Evolutionary conservation across 345 rosid species (phyloP).

Genomic region (Hypericum perforatum): DNA sequence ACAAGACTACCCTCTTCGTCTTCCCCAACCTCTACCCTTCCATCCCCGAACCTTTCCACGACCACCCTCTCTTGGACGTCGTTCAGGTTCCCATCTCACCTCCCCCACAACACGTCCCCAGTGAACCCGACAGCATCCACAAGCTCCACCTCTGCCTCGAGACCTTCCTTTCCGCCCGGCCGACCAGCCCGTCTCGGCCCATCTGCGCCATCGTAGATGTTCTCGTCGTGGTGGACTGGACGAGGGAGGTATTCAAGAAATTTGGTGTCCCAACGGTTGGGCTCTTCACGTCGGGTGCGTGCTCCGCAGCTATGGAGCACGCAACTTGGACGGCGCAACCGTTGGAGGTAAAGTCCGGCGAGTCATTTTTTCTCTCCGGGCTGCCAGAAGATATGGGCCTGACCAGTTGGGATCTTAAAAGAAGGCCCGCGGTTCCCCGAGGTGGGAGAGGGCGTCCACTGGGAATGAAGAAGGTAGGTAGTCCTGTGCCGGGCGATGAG

Average conservation of each 20-base stretch:
- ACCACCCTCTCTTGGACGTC: conserved; percentile 21
- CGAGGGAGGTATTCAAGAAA: conserved; percentile 13
- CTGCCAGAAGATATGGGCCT: conserved; percentile 22
- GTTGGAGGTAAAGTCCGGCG: conserved; percentile 3
- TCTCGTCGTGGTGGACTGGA: conserved; percentile 13
- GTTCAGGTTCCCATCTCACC: conserved; percentile 13
- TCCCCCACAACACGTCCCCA: no score
- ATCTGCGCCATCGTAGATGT: not conserved
- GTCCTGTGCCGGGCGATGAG: not conserved
- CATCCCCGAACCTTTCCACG: conserved; percentile 19
- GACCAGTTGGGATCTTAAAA: conserved; percentile 15
- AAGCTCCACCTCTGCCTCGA: not conserved
- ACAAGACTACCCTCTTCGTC: conserved; percentile 20
- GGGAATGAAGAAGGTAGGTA: not conserved
- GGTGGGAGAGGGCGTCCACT: conserved; percentile 10
- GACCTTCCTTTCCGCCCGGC: conserved; percentile 1
- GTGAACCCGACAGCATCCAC: no score
- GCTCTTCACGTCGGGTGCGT: conserved; percentile 25
- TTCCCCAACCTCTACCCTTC: conserved; percentile 27
- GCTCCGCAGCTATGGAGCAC: conserved; percentile 23
- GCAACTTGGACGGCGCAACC: conserved; percentile 17
- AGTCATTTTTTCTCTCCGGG: conserved; percentile 12
- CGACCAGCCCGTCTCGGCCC: not conserved
- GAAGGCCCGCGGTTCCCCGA: not conserved
- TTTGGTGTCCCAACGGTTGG: conserved; percentile 15